phyloP scores from a whole-genome alignment of 2,329 filamentous ascomycete genomes.

The Cercospora berteroae region DNA sequence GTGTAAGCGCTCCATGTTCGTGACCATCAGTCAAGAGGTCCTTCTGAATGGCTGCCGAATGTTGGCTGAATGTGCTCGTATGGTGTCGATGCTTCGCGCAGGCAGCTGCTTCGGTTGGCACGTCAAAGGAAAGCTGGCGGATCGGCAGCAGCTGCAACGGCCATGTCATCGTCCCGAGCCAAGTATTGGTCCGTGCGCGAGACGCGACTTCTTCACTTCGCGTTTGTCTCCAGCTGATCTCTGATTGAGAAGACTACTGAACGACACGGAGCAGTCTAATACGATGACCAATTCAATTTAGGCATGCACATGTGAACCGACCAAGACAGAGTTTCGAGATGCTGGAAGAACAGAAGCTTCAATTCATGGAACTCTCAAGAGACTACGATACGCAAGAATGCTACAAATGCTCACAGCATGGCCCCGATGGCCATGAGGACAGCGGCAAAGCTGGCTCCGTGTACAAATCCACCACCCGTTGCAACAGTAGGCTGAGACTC shows the following conservation, averaged over 20 bases:
- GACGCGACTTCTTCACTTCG: background rate
- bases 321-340: background rate
- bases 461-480: background rate
- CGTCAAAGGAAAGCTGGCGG: slow-evolving; percentile 11
- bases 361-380: background rate
- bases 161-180: background rate
- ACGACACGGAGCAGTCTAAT: background rate
- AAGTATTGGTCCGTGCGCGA: background rate
- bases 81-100: background rate
- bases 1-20: slow-evolving; percentile 17
- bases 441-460: slow-evolving; percentile 1
- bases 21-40: slow-evolving; percentile 34
- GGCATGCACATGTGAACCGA: background rate
- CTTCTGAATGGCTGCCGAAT: background rate
- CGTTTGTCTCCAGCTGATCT: too few relatives aligned
- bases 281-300: background rate
- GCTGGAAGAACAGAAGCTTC: background rate
- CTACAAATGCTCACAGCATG: slow-evolving; percentile 5
- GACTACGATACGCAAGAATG: background rate
- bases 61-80: background rate
- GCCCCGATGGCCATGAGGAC: background rate
- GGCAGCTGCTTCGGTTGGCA: background rate
- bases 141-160: slow-evolving; percentile 3
- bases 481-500: background rate
- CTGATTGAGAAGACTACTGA: background rate